These are phyloP conservation scores for Microbotryum saponariae DNA, from an alignment of 1,284 basidiomycete species.

Conservation along the genomic window DNA sequence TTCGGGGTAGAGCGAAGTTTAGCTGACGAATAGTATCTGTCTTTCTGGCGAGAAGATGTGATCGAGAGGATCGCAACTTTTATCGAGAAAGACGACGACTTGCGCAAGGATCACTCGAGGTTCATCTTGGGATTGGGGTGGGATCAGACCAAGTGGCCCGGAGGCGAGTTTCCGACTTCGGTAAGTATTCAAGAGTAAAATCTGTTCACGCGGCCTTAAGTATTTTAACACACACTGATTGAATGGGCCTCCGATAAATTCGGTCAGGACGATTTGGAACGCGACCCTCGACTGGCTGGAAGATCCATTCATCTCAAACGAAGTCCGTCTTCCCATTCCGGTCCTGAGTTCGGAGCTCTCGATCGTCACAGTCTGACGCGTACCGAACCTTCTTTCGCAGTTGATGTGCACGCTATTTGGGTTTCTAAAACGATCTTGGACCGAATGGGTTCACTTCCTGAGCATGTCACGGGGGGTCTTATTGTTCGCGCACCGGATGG, in stretches of 20 bases:
- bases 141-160: constrained; percentile 67
- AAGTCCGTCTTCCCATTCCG: constrained; percentile 30
- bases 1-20: too few species aligned
- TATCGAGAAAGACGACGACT: constrained; percentile 52
- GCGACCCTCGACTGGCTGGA: constrained; percentile 56
- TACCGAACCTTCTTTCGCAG: background rate
- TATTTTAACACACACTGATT: background rate
- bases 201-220: too few species aligned
- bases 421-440: constrained; percentile 61
- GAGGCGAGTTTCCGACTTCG: constrained; percentile 63
- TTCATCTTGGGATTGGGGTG: constrained; percentile 87
- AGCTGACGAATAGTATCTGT: background rate
- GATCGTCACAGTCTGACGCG: constrained; percentile 9
- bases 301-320: constrained; percentile 62
- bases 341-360: constrained; percentile 13
- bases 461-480: constrained; percentile 53
- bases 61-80: constrained; percentile 57
- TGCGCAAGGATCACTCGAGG: constrained; percentile 46
- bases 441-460: constrained; percentile 51
- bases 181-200: constrained; percentile 46
- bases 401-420: constrained; percentile 81
- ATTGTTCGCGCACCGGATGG: constrained; percentile 60
- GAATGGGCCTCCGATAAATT: background rate
- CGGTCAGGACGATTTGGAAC: constrained; percentile 54
- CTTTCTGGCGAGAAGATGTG: constrained; percentile 47